Percentiles rank a stretch among this genome's conserved stretches.
Conservation (phyloP, 148 eudicot species). For the Rhododendron ovatum region DNA sequence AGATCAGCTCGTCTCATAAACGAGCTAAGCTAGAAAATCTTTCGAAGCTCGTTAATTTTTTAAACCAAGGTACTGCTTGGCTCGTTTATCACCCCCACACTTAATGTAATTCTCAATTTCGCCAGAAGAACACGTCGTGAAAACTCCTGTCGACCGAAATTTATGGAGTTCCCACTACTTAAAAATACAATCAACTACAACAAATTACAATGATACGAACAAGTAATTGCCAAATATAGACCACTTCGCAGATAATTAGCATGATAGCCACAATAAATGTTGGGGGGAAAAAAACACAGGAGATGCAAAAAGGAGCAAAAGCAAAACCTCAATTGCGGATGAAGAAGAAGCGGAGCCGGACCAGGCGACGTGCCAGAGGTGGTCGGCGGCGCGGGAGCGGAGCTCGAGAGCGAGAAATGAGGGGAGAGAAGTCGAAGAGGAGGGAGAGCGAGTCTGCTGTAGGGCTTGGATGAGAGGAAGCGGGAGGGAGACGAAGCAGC, state of each 20-base stretch:
- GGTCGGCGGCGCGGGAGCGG: slow-evolving; percentile 33
- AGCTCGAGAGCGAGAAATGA: slow-evolving; percentile 63
- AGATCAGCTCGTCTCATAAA: no score
- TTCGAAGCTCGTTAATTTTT: no score
- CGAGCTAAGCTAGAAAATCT: no score
- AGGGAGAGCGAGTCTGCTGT: slow-evolving; percentile 42
- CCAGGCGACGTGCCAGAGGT: slow-evolving; percentile 80
- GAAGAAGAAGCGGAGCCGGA: slow-evolving; percentile 82
- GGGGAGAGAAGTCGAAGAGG: slow-evolving; percentile 44
- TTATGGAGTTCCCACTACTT: not conserved
- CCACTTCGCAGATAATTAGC: not conserved
- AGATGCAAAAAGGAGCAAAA: not conserved
- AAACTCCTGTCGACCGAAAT: not conserved
- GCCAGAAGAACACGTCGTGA: not conserved
- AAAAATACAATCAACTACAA: not conserved
- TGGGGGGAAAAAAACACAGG: not conserved
- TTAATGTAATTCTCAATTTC: not conserved
- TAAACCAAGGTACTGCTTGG: no score
- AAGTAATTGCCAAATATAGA: not conserved
- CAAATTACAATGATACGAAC: not conserved
- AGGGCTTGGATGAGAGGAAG: slow-evolving; percentile 68
- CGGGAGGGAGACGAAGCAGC: slow-evolving; percentile 83
- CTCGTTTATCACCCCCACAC: not conserved
- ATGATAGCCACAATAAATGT: not conserved
- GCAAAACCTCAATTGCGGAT: slow-evolving; percentile 57